Base-by-base conservation (phyloP, 495 filamentous ascomycete species). In the Penicillium maclennaniae region DNA sequence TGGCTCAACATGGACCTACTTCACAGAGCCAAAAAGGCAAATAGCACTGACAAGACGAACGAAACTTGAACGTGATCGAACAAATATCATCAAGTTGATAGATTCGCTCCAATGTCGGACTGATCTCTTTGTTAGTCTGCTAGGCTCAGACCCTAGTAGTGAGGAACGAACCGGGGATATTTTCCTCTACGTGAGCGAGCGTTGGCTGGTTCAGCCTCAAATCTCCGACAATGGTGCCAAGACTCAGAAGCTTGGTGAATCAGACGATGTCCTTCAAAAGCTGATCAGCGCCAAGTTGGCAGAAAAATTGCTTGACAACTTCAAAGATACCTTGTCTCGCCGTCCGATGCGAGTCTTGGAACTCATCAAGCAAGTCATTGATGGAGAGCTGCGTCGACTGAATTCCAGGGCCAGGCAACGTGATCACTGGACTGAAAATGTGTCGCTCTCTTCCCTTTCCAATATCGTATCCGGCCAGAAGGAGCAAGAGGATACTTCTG, bases 311-410 rank as follows among this genome's bases (percentile, higher is more conserved):
- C 82, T 89, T 58, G 79, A 81, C 31, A 79, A 74, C 31, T 79
- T 87, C 58, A 80, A 86, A 27, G 82, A 86, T 19, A 85, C 83
- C 49, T 77, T 91, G n/a, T 81, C 84, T 28, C 76, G 74, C 28
- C 79, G 83, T 36, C 82, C 87, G 2, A 66, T 75, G 9, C 79
- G 81, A 49, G 75, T 87, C n/a, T 69, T 89, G 12, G 75, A 81
- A 39, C 79, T 89, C 20, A 78, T 82, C 60, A 71, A 76, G 53
- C 70, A 86, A 53, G 68, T 90, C 12, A 64, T 89, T 43, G 66
- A 75, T 49, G 69, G 64, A 39, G 73, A 70, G 57, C 53, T 70
- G 17, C 58, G 53, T 41, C 58, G 51, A 28, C 39, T 47, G 10
- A 49, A 43, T 15, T 41, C 51, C 1, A 31, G 56, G 47, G 14